Conservation (phyloP, 2,329 filamentous ascomycete genomes). For the Monilinia fructicola region DNA sequence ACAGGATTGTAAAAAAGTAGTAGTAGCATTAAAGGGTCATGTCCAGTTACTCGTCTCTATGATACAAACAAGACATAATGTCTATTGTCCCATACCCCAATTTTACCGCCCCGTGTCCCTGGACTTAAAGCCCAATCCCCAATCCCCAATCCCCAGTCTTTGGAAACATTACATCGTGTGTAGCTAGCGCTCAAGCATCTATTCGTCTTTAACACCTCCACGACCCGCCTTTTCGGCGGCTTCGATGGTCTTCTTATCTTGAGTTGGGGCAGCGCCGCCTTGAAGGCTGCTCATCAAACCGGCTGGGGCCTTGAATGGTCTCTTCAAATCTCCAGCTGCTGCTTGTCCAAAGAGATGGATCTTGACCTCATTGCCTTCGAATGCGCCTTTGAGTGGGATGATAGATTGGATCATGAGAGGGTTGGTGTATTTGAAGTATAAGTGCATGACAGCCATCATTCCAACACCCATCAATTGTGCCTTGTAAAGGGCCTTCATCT, state of each 20-base stretch:
- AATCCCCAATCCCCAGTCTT: neutral
- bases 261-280: constrained; percentile 68
- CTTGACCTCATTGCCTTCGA: constrained; percentile 96
- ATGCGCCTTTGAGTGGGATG: constrained; percentile 91
- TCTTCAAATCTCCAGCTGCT: constrained; percentile 85
- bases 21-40: constrained; percentile 5
- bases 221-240: constrained; percentile 72
- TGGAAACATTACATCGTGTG: constrained; percentile 10
- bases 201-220: constrained; percentile 72
- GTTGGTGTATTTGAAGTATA: constrained; percentile 99
- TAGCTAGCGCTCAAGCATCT: constrained; percentile 25
- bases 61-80: constrained; percentile 21
- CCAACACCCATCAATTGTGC: constrained; percentile 91
- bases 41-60: constrained; percentile 18
- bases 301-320: constrained; percentile 85
- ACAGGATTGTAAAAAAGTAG: neutral
- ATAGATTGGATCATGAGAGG: constrained; percentile 98
- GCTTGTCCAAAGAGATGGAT: constrained; percentile 88
- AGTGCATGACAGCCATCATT: constrained; percentile 98
- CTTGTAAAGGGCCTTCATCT: constrained; percentile 83
- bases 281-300: constrained; percentile 81
- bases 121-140: neutral
- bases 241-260: constrained; percentile 87
- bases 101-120: neutral
- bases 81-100: constrained; percentile 7